Base-by-base conservation (phyloP, 176 grass and related monocot species). In the Stipa capillata region DNA sequence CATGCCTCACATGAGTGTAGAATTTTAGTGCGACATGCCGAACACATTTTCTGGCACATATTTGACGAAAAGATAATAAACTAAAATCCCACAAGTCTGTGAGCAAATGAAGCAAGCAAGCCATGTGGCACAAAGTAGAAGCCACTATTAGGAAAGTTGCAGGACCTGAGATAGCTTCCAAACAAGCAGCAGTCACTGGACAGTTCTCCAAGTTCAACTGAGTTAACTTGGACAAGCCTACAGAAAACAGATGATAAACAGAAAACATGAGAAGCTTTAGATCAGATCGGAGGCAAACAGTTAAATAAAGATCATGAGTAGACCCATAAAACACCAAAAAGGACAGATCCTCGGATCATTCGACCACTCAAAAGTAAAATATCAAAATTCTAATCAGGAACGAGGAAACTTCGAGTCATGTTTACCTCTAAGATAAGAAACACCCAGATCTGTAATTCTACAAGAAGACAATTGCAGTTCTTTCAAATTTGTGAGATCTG, bases 401-500 rank as follows among this genome's bases (percentile, higher is more conserved):
- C 7, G 20, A 53, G 45, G 20, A 65, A 56, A 60, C 17, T 70
- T 62, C 17, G 58, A 34, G 69, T 77, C 28, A 9, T 77, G 39
- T 52, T 69, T 89, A 95, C 96, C 92, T 93, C 67, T 89, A 64
- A 98, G 84, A 87, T 90, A 85, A 66, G 86, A 81, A 81, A 95
- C 76, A 63, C 96, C 96, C 53, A 87, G 74, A 85, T 95, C 92
- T 75, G 92, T 92, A 58, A 98, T 64, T 82, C 77, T 94, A 76
- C 92, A 98, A 74, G 80, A 87, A 60, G 92, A 90, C 42, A 98
- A 70, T 32, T 92, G 92, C 71, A 99, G 71, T 33, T 99, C 90
- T 70, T 93, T 87, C 65, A 95, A 90, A 85, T 91, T 95, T 75
- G 67, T 87, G 62, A 95, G 88, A 87, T 91, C 96, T 99, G 73